phyloP scores from a whole-genome alignment of 179 eudicot genomes.

The Spinacia oleracea region DNA sequence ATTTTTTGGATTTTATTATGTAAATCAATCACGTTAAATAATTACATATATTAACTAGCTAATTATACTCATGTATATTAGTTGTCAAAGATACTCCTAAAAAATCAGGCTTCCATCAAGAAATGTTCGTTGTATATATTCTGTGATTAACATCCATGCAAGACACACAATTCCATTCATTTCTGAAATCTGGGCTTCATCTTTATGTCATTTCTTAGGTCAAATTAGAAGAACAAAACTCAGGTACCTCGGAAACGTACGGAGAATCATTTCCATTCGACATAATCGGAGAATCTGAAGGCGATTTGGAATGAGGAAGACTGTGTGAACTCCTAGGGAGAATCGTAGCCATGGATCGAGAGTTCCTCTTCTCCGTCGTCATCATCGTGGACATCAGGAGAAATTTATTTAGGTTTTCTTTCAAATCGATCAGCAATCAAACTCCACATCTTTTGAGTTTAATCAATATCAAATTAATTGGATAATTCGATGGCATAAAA shows the following conservation, averaged over 20 bases:
- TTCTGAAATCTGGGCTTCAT: too few species aligned
- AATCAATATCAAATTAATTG: constrained; percentile 14
- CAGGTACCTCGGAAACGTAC: constrained; percentile 53
- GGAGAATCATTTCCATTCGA: constrained; percentile 68
- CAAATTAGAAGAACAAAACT: neutral
- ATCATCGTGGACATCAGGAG: constrained; percentile 80
- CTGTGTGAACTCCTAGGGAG: constrained; percentile 53
- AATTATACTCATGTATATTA: too few species aligned
- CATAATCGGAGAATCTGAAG: constrained; percentile 41
- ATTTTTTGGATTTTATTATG: too few species aligned
- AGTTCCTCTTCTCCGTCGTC: constrained; percentile 54
- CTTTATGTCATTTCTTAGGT: too few species aligned
- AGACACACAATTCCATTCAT: too few species aligned
- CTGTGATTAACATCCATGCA: too few species aligned
- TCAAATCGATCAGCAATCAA: constrained; percentile 83
- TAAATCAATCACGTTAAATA: too few species aligned
- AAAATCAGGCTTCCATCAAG: too few species aligned
- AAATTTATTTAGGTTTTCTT: constrained; percentile 86
- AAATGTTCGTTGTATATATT: too few species aligned
- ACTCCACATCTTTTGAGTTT: constrained; percentile 55
- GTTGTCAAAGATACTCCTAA: too few species aligned
- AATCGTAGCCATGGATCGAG: constrained; percentile 39
- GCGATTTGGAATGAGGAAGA: constrained; percentile 41
- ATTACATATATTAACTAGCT: too few species aligned
- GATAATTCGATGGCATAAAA: constrained; percentile 1